Conservation (phyloP, 1,139 yeast species). For the Magnusiomyces suaveolens region DNA sequence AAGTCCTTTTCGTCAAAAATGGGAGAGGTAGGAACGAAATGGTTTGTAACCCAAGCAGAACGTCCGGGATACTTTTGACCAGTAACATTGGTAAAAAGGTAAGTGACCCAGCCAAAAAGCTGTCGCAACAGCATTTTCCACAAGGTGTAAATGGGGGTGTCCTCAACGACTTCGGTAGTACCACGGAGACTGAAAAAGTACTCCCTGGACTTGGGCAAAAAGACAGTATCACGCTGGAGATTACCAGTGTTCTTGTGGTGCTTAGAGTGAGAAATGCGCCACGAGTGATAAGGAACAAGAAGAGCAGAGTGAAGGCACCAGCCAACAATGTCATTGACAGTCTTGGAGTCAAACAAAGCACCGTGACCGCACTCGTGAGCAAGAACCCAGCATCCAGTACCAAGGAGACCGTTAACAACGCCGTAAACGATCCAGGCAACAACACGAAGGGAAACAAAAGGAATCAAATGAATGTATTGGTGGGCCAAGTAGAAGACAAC, state of each 20-base stretch:
- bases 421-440: slow-evolving; percentile 53
- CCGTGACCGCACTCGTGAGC: slow-evolving; percentile 91
- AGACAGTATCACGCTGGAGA: slow-evolving; percentile 71
- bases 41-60: slow-evolving; percentile 44
- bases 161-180: slow-evolving; percentile 55
- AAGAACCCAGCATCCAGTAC: slow-evolving; percentile 75
- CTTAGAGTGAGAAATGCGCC: slow-evolving; percentile 75
- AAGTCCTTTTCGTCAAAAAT: slow-evolving; percentile 61
- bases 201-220: slow-evolving; percentile 60
- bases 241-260: slow-evolving; percentile 88
- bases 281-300: slow-evolving; percentile 75
- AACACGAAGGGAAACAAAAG: slow-evolving; percentile 39
- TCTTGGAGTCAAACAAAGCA: slow-evolving; percentile 64
- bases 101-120: slow-evolving; percentile 62
- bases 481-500: slow-evolving; percentile 46
- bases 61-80: slow-evolving; percentile 58
- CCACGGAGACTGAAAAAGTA: slow-evolving; percentile 37
- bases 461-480: slow-evolving; percentile 45
- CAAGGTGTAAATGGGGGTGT: slow-evolving; percentile 61
- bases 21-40: slow-evolving; percentile 65
- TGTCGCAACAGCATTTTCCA: slow-evolving; percentile 54
- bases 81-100: slow-evolving; percentile 62
- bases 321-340: slow-evolving; percentile 66
- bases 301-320: slow-evolving; percentile 74
- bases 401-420: slow-evolving; percentile 52